These are phyloP conservation scores for Byssoonygena ceratinophila DNA, from an alignment of 2,329 filamentous ascomycete species.

Conservation along the genomic window DNA sequence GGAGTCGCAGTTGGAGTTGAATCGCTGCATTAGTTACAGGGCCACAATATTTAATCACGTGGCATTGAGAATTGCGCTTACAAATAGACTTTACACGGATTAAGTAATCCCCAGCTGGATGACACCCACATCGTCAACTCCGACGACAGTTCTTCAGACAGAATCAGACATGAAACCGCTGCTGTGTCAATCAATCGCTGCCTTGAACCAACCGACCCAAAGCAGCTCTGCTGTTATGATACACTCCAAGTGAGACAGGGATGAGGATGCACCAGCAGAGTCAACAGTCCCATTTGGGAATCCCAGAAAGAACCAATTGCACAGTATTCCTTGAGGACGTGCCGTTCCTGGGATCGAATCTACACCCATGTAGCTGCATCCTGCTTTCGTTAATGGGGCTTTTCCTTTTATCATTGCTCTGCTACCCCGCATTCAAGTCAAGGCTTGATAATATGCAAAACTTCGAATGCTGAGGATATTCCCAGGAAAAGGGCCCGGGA, in stretches of 20 bases:
- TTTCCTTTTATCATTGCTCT: neutral
- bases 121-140: too few species aligned
- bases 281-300: neutral
- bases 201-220: neutral
- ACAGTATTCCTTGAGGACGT: neutral
- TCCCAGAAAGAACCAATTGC: neutral
- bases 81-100: too few species aligned
- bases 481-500: too few species aligned
- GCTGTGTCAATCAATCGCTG: neutral
- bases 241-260: neutral
- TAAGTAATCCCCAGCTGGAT: too few species aligned
- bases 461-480: too few species aligned
- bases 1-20: too few species aligned
- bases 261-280: neutral
- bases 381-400: too few species aligned
- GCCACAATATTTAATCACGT: too few species aligned
- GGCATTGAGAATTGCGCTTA: too few species aligned
- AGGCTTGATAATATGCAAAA: too few species aligned
- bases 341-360: neutral
- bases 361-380: too few species aligned
- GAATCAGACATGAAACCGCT: constrained; percentile 3
- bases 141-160: neutral
- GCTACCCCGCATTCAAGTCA: neutral
- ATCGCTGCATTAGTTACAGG: too few species aligned
- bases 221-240: neutral